phyloP scores from a whole-genome alignment of 2,329 filamentous ascomycete species.

The Talaromyces islandicus region DNA sequence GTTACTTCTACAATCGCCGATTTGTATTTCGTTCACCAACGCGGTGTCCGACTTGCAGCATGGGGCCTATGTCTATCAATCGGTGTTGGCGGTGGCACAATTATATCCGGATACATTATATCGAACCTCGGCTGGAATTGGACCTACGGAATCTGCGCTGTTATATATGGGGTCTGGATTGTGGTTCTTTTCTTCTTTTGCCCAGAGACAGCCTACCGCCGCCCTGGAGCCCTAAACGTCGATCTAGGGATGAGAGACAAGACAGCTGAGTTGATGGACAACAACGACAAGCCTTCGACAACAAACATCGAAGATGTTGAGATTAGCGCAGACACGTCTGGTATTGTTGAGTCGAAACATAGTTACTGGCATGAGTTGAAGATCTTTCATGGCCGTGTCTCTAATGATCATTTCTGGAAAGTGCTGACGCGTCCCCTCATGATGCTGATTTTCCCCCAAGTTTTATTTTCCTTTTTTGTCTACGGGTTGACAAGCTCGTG shows the following conservation, averaged over 20 bases:
- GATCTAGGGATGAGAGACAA: neutral
- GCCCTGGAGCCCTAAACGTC: neutral
- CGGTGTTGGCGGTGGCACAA: constrained; percentile 17
- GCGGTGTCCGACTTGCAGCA: constrained; percentile 26
- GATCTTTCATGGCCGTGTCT: constrained; percentile 13
- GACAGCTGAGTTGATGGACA: neutral
- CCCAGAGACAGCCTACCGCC: constrained; percentile 36
- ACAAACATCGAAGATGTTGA: neutral
- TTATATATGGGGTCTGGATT: constrained; percentile 34
- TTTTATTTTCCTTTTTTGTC: neutral
- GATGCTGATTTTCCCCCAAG: constrained; percentile 19
- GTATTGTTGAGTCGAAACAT: neutral
- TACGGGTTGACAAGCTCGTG: constrained; percentile 3
- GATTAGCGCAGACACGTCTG: neutral
- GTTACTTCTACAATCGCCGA: constrained; percentile 29
- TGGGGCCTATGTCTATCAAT: constrained; percentile 44
- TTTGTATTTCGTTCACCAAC: constrained; percentile 45
- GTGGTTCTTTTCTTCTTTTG: constrained; percentile 40
- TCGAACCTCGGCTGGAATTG: constrained; percentile 45
- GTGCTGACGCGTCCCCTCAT: constrained; percentile 24
- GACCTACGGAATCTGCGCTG: constrained; percentile 41
- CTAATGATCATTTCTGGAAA: neutral
- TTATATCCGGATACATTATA: constrained; percentile 30
- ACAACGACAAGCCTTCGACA: neutral
- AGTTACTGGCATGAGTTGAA: neutral